Percentiles rank a stretch among this genome's conserved stretches.
Evolutionary conservation across 306 rosid species (phyloP).

Genomic region (Ormosia emarginata): DNA sequence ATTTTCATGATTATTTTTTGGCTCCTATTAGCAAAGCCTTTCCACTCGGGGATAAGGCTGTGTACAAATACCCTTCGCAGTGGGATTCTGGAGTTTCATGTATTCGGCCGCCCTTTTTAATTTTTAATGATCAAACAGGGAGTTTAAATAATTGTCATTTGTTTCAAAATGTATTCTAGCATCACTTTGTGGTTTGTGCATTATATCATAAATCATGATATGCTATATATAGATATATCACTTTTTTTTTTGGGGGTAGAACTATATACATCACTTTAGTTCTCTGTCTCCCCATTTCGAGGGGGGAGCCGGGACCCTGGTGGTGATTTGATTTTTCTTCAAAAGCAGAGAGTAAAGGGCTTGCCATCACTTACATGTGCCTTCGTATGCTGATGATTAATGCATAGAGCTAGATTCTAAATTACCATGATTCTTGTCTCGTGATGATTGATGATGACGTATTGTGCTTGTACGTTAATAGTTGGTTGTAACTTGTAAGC

Average conservation of each 20-base stretch:
- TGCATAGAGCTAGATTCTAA: neutral
- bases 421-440: neutral
- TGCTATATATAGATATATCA: neutral
- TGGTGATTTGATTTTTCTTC: neutral
- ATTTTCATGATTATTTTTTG: conserved; percentile 12
- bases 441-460: neutral
- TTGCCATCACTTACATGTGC: neutral
- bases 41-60: neutral
- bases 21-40: neutral
- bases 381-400: neutral
- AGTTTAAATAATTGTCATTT: neutral
- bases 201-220: neutral
- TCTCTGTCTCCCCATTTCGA: neutral
- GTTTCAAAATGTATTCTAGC: neutral
- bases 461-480: neutral
- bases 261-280: neutral
- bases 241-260: neutral
- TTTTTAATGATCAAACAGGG: neutral
- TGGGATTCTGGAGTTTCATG: neutral
- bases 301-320: neutral
- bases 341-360: neutral
- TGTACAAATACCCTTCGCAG: neutral
- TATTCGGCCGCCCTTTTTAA: neutral
- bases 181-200: neutral
- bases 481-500: neutral